Percentiles rank a stretch among this genome's conserved stretches.
Evolutionary conservation across 371 early-diverging fungal genomes (phyloP).

Genomic region (Actinomucor elegans): DNA sequence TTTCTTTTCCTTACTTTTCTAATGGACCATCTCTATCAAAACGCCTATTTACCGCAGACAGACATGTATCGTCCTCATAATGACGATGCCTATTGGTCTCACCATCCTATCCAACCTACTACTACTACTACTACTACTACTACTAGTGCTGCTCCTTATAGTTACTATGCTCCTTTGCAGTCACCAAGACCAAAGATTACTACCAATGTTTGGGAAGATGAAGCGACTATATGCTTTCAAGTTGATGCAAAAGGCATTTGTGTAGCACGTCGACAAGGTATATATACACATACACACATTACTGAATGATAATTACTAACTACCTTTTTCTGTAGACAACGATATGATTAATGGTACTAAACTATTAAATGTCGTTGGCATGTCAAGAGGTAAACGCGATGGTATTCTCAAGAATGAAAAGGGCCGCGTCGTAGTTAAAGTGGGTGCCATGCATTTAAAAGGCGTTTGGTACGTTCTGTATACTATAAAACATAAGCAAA

Average conservation of each 20-base stretch:
- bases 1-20: conserved; percentile 1
- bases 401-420: conserved; percentile 85
- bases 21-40: conserved; percentile 24
- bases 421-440: conserved; percentile 81
- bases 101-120: background rate
- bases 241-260: conserved; percentile 78
- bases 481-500: background rate
- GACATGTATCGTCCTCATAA: too few species aligned
- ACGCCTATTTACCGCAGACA: conserved; percentile 9
- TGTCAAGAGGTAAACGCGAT: conserved; percentile 89
- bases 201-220: conserved; percentile 84
- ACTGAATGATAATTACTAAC: too few species aligned
- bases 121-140: background rate
- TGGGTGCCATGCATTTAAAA: conserved; percentile 85
- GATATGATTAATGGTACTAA: conserved; percentile 90
- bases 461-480: conserved; percentile 74
- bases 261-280: conserved; percentile 77
- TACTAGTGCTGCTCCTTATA: background rate
- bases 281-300: background rate
- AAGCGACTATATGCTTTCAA: conserved; percentile 76
- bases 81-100: too few species aligned
- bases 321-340: conserved; percentile 51
- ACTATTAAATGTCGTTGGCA: conserved; percentile 79
- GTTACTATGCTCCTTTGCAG: conserved; percentile 9
- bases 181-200: conserved; percentile 61